Conservation (phyloP, 1,284 basidiomycete genomes). For the Sporisorium sorghi region DNA sequence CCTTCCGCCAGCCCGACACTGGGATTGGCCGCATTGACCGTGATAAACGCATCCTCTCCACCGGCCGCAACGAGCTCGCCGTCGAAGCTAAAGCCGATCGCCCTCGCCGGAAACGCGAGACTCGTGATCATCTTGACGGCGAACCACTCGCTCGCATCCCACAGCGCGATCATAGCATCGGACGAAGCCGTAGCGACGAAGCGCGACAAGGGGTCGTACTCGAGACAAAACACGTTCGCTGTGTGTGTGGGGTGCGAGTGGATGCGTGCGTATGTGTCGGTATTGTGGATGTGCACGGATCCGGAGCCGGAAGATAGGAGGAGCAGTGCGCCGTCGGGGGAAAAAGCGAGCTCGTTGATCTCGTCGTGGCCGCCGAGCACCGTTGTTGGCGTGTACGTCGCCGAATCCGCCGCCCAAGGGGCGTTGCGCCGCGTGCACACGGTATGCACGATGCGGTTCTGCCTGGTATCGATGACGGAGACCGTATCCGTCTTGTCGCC, state of each 20-base stretch:
- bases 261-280: slow-evolving; percentile 11
- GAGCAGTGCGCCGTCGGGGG: slow-evolving; percentile 55
- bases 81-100: slow-evolving; percentile 62
- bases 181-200: slow-evolving; percentile 55
- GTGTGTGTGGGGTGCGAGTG: slow-evolving; percentile 52
- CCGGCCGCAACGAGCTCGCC: slow-evolving; percentile 62
- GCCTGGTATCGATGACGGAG: slow-evolving; percentile 49
- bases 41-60: slow-evolving; percentile 60
- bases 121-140: slow-evolving; percentile 40
- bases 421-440: slow-evolving; percentile 32
- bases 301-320: slow-evolving; percentile 60
- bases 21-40: slow-evolving; percentile 31
- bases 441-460: slow-evolving; percentile 35
- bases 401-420: neutral
- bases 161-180: slow-evolving; percentile 56
- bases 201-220: slow-evolving; percentile 53
- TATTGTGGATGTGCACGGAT: slow-evolving; percentile 37
- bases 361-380: slow-evolving; percentile 33
- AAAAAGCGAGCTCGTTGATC: slow-evolving; percentile 64
- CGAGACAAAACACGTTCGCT: slow-evolving; percentile 60
- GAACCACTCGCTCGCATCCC: slow-evolving; percentile 52
- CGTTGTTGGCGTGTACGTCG: slow-evolving; percentile 1
- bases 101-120: slow-evolving; percentile 49
- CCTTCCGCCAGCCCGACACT: neutral
- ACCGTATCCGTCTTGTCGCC: slow-evolving; percentile 64